Percentiles rank a stretch among this genome's conserved stretches.
These are phyloP conservation scores for Fraxinus excelsior DNA, from an alignment of 257 asterid species.

Conservation along the genomic window DNA sequence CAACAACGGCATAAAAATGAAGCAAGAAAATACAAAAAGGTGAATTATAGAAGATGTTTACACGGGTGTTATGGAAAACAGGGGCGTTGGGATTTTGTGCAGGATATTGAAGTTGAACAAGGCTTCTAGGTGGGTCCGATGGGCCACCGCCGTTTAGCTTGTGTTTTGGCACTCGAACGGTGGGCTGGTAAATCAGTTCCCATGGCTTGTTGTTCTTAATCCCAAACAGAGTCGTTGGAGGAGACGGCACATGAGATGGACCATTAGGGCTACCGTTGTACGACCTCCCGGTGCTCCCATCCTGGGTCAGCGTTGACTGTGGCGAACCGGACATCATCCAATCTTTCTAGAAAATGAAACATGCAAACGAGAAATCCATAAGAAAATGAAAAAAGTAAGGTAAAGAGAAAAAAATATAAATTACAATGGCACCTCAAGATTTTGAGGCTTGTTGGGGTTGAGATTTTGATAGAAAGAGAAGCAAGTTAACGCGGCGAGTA, in stretches of 20 bases:
- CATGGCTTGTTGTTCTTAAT: constrained; percentile 35
- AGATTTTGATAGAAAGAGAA: not conserved
- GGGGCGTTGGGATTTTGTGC: constrained; percentile 21
- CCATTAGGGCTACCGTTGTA: constrained; percentile 53
- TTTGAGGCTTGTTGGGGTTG: not conserved
- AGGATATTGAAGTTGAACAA: constrained; percentile 16
- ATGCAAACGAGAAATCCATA: not conserved
- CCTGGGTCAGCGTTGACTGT: constrained; percentile 49
- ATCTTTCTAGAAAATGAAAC: constrained; percentile 34
- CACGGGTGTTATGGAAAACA: constrained; percentile 33
- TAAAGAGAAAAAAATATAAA: not conserved
- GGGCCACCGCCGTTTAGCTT: constrained; percentile 37
- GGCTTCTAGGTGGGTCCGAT: constrained; percentile 29
- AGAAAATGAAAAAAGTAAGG: not conserved
- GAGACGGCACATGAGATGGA: constrained; percentile 43
- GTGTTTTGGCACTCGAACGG: constrained; percentile 52
- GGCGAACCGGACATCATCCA: constrained; percentile 66
- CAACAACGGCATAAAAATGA: not conserved
- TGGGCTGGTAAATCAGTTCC: constrained; percentile 57
- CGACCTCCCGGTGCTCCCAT: constrained; percentile 43
- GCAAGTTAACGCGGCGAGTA: constrained; percentile 27
- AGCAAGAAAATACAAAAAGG: not conserved
- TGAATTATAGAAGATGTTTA: constrained; percentile 8
- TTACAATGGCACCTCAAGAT: constrained; percentile 28
- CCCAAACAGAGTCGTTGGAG: constrained; percentile 45